Conservation (phyloP, 306 rosid species). For the Castanea crenata region DNA sequence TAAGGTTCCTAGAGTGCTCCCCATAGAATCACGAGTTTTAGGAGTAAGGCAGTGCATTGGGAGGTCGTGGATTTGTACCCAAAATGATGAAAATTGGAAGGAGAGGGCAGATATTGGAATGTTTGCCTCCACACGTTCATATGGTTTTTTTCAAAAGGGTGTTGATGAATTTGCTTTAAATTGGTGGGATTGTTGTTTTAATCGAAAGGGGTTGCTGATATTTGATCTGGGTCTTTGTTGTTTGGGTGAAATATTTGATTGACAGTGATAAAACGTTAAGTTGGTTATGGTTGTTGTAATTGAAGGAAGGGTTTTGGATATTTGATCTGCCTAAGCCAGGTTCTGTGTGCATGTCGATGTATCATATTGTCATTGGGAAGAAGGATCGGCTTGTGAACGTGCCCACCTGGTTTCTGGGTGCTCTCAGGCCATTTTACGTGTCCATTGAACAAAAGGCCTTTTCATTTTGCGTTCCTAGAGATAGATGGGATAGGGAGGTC, state of each 20-base stretch:
- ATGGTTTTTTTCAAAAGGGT: not conserved
- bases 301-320: constrained; percentile 6
- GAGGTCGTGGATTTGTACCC: too few relatives aligned
- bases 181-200: not conserved
- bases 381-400: constrained; percentile 56
- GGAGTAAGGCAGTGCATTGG: too few relatives aligned
- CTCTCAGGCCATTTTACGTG: constrained; percentile 46
- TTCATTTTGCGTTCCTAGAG: constrained; percentile 35
- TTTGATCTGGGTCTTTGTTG: not conserved
- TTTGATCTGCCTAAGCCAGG: constrained; percentile 13
- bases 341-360: constrained; percentile 56
- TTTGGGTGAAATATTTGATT: not conserved
- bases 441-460: constrained; percentile 24
- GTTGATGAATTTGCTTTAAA: not conserved
- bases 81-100: too few relatives aligned
- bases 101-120: too few relatives aligned
- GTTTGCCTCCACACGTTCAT: too few relatives aligned
- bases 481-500: constrained; percentile 73
- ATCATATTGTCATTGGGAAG: constrained; percentile 39
- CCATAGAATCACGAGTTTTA: too few relatives aligned
- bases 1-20: too few relatives aligned
- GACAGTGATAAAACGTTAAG: not conserved
- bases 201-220: not conserved
- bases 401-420: constrained; percentile 57
- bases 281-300: constrained; percentile 13